Percentiles rank a stretch among this genome's conserved stretches.
These are phyloP conservation scores for Mortierella sp. DNA, from an alignment of 371 early-diverging fungal genomes.

Conservation along the genomic window DNA sequence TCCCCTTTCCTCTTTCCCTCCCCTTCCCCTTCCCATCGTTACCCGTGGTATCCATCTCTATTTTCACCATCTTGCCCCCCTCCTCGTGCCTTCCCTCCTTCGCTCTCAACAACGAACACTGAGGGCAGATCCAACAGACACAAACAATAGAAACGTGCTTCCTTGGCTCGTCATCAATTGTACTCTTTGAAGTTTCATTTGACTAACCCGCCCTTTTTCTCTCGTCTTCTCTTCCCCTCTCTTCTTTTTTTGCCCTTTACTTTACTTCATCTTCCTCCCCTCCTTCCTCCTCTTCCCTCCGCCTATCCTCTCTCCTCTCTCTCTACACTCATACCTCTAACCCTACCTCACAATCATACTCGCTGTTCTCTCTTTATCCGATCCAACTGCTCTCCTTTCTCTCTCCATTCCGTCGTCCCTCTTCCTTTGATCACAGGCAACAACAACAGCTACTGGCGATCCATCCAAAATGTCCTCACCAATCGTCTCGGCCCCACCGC, in stretches of 20 bases:
- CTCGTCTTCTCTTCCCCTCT: not conserved
- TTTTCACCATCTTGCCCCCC: not conserved
- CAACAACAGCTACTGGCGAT: no score
- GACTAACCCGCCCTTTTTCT: slow-evolving; percentile 1
- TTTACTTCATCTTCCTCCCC: not conserved
- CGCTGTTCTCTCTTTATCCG: not conserved
- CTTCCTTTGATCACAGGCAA: not conserved
- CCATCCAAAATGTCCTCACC: no score
- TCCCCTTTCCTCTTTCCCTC: not conserved
- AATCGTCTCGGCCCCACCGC: no score
- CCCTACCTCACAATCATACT: not conserved
- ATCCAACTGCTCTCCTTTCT: not conserved
- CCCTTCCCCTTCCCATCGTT: not conserved
- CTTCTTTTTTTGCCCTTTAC: not conserved
- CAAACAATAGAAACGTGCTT: slow-evolving; percentile 1
- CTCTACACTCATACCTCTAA: not conserved
- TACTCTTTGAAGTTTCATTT: not conserved
- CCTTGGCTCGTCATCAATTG: slow-evolving; percentile 3
- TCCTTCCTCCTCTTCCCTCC: not conserved
- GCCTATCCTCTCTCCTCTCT: not conserved
- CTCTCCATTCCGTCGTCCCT: not conserved
- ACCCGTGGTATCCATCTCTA: no score
- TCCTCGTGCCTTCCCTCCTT: not conserved
- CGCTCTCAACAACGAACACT: not conserved
- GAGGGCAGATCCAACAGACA: not conserved